Evolutionary conservation across 768 basidiomycete genomes (phyloP), one percentile per base, ranked within the genome.

Genomic region (Crassisporium funariophilum): DNA sequence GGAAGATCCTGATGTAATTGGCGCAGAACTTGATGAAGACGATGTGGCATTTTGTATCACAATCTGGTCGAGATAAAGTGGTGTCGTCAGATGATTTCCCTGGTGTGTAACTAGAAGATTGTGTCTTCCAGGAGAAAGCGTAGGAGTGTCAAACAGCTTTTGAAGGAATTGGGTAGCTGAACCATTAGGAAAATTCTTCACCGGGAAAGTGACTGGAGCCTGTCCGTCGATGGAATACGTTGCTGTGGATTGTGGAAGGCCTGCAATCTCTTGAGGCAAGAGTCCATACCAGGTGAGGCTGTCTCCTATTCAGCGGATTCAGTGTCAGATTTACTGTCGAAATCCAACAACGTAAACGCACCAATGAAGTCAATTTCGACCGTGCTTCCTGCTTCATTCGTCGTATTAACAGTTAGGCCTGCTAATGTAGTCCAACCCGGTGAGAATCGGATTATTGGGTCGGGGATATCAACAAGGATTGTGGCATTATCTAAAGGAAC

Each of bases 161-260:
- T 16, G 31, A 16, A 33, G 6, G 31, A 12, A 12, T 1, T 16
- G 12, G 12, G 31, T 33, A 16, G 31, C 12, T 12, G 12, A 12
- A 16, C 31, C 31, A 12, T 33, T 16, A 33, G 31, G 31, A 3
- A 33, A 12, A 16, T 16, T 16, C 12, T 12, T 12, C 16, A 33
- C 12, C 2, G 31, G 12, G 37, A 46, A 46, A 9, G 24, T 15
- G 4, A 46, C 17, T 6, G 45, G 45, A 15, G 16, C 24, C 4
- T 29, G 25, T 4, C 37, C 37, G 11, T 46, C 45, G 27, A 46
- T 21, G 19, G 45, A 38, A n/a, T 33, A 46, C 4, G 45, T 46
- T n/a, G 24, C 45, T 27, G 45, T 40, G 8, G 45, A 33, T 16
- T 2, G 31, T 33, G 12, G 12, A 33, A 12, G 12, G 31, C 12